These are phyloP conservation scores for Clonostachys chloroleuca DNA, from an alignment of 2,329 filamentous ascomycete genomes.

Conservation along the genomic window DNA sequence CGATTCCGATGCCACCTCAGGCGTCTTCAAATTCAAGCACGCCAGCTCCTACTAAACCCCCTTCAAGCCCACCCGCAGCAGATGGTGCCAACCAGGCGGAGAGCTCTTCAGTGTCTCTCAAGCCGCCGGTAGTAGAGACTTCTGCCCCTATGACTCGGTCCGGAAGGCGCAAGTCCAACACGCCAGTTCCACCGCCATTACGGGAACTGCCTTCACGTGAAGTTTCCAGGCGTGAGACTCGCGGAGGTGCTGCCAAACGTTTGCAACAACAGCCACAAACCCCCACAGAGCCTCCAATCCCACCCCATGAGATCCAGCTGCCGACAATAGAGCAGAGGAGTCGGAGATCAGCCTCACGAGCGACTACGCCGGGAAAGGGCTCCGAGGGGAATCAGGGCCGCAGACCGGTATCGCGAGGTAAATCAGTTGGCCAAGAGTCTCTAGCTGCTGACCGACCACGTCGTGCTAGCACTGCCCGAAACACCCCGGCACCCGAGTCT, in stretches of 20 bases:
- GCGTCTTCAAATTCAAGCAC: constrained; percentile 9
- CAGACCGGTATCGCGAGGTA: constrained; percentile 47
- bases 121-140: constrained; percentile 23
- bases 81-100: too few species aligned
- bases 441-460: constrained; percentile 49
- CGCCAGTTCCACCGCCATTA: constrained; percentile 21
- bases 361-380: constrained; percentile 19
- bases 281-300: constrained; percentile 5
- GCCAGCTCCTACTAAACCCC: constrained; percentile 14
- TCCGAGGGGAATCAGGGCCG: constrained; percentile 28
- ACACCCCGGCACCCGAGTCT: constrained; percentile 49
- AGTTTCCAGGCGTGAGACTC: constrained; percentile 36
- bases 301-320: constrained; percentile 10
- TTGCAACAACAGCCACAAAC: constrained; percentile 23
- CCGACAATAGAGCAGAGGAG: constrained; percentile 11
- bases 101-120: constrained; percentile 17
- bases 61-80: constrained; percentile 1
- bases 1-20: constrained; percentile 25
- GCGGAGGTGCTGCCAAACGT: constrained; percentile 36
- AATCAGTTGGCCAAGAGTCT: constrained; percentile 46
- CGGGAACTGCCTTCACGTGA: constrained; percentile 17
- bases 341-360: constrained; percentile 23
- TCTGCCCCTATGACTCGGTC: constrained; percentile 28
- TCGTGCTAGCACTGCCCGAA: constrained; percentile 51
- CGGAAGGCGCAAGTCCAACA: constrained; percentile 21